These are phyloP conservation scores for Magnusiomyces tetraspermus DNA, from an alignment of 1,139 yeast genomes.

Conservation along the genomic window DNA sequence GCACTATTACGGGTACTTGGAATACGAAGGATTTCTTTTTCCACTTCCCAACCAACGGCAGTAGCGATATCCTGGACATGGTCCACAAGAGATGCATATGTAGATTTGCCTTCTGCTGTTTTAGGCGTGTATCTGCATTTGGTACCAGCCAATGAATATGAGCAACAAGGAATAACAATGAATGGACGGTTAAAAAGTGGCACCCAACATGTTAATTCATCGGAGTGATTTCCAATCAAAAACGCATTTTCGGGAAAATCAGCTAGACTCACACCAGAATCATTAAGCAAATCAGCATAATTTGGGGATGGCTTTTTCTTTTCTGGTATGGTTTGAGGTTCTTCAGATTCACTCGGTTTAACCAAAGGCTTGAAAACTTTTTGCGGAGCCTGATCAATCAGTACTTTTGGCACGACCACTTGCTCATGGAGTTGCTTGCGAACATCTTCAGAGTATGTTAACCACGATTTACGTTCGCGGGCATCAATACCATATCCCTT, in stretches of 20 bases:
- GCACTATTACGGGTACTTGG: constrained; percentile 96
- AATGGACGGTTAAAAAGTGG: constrained; percentile 82
- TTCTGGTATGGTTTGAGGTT: neutral
- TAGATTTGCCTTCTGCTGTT: constrained; percentile 40
- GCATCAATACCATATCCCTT: constrained; percentile 85
- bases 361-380: constrained; percentile 7
- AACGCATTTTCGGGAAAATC: constrained; percentile 65
- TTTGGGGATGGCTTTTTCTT: neutral
- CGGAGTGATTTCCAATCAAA: constrained; percentile 89
- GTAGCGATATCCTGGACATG: constrained; percentile 65
- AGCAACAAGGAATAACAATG: constrained; percentile 91
- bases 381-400: constrained; percentile 59
- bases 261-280: constrained; percentile 56
- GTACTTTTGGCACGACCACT: constrained; percentile 64
- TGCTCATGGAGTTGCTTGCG: constrained; percentile 57
- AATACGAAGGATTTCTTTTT: constrained; percentile 79
- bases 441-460: constrained; percentile 52
- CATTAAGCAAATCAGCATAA: constrained; percentile 35
- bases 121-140: constrained; percentile 52
- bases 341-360: constrained; percentile 1
- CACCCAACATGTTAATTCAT: constrained; percentile 92
- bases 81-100: constrained; percentile 76
- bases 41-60: constrained; percentile 72
- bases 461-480: constrained; percentile 82
- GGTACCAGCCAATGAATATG: constrained; percentile 75